Conservation (phyloP, 495 filamentous ascomycete genomes). For the Hypoxylon fuscum region DNA sequence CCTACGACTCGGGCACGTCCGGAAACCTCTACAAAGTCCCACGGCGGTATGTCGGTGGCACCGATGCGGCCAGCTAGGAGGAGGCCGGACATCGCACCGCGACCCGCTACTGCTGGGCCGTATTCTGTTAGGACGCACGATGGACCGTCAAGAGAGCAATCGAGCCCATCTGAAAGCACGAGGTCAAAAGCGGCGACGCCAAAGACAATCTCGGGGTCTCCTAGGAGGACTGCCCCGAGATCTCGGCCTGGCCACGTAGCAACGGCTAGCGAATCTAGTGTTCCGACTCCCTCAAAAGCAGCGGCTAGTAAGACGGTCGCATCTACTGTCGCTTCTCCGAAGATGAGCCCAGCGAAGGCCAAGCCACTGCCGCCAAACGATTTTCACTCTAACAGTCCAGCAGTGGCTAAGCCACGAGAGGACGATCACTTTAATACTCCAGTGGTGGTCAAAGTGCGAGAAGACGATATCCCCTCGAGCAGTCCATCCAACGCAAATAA, state of each 20-base stretch:
- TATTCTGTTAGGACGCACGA: conserved; percentile 64
- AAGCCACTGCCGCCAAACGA: conserved; percentile 31
- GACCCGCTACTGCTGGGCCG: conserved; percentile 65
- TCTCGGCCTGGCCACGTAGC: conserved; percentile 53
- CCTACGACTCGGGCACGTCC: conserved; percentile 52
- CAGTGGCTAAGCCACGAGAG: too few relatives aligned
- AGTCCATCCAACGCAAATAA: conserved; percentile 54
- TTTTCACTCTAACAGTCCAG: conserved; percentile 48
- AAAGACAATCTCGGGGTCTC: conserved; percentile 51
- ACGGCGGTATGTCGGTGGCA: conserved; percentile 63
- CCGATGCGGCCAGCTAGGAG: conserved; percentile 63
- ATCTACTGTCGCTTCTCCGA: conserved; percentile 45
- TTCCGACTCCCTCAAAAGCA: conserved; percentile 48
- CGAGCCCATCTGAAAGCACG: conserved; percentile 48
- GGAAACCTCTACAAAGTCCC: conserved; percentile 52
- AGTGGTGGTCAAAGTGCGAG: too few relatives aligned
- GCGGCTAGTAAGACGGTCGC: conserved; percentile 37
- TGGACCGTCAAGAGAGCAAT: conserved; percentile 50
- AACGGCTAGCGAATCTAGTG: conserved; percentile 54
- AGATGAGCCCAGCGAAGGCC: conserved; percentile 36
- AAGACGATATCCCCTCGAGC: conserved; percentile 32
- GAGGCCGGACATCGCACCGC: conserved; percentile 57
- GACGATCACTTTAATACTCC: too few relatives aligned
- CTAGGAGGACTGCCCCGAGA: conserved; percentile 55
- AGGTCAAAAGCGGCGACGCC: conserved; percentile 52